A percentile compares a stretch with the other conserved stretches of the same genome.
Conservation (phyloP, 345 rosid species). For the Capsella bursapastoris region DNA sequence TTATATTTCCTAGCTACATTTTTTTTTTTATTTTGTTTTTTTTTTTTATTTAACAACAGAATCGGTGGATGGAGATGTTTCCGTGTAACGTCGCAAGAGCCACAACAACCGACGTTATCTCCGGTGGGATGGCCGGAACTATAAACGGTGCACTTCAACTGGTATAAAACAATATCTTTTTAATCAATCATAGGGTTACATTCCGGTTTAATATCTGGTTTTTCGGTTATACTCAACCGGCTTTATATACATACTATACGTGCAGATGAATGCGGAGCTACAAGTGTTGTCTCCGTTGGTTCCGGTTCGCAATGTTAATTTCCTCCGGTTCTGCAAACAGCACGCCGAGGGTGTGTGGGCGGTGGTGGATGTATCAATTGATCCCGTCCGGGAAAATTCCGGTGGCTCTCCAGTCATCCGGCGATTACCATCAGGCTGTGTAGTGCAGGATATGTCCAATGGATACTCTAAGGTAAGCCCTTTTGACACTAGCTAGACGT, state of each 20-base stretch:
- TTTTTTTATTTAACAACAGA: conserved; percentile 42
- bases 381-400: conserved; percentile 49
- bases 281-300: conserved; percentile 76
- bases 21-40: background rate
- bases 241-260: background rate
- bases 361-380: conserved; percentile 76
- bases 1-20: background rate
- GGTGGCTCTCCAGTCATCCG: conserved; percentile 54
- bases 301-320: conserved; percentile 61
- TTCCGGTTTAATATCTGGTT: conserved; percentile 24
- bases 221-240: background rate
- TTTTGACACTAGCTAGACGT: background rate
- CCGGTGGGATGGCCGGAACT: conserved; percentile 57
- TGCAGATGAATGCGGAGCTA: conserved; percentile 73
- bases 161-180: conserved; percentile 45
- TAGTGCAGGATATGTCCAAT: conserved; percentile 95
- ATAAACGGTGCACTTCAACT: conserved; percentile 65
- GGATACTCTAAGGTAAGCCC: conserved; percentile 85
- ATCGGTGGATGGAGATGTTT: conserved; percentile 73
- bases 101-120: conserved; percentile 54
- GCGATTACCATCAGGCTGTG: conserved; percentile 96
- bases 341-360: conserved; percentile 76
- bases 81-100: conserved; percentile 65
- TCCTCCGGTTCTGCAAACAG: conserved; percentile 78
- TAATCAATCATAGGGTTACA: background rate